Base-by-base conservation (phyloP, 2,329 filamentous ascomycete species). In the Alternaria dauci region DNA sequence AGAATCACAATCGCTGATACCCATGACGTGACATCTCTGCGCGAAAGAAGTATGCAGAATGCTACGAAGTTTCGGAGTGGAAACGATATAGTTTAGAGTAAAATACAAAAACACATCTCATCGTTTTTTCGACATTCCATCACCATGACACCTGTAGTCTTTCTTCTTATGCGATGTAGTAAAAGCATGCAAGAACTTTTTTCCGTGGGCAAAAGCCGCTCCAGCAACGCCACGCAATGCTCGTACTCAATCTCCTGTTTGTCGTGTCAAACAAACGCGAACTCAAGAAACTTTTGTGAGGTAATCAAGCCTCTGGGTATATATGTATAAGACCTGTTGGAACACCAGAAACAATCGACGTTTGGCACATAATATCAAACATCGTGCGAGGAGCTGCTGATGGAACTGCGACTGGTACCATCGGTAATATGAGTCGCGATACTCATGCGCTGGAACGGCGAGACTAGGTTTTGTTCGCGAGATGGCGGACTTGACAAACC, bases 361-460 rank as follows among this genome's bases (percentile, higher is more conserved):
- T 58, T 58, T 58, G 41, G 55, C 52, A 34, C 26, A 36, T 41
- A 52, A 47, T 12, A 58, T 66, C 53, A 67, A 51, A 61, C 61
- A 52, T 78, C 75, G 34, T 76, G 74, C 18, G 74, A 76, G 30
- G 70, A 72, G 56, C 74, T 76, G 50, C 76, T 73, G 26, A 78
- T 66, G 55, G 76, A 78, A 58, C 76, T 79, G 39, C 77, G 69
- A 62, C 68, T 78, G 12, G 75, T 76, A 25, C 74, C 75, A 59
- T 78, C 76, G 28, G 73, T 78, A 32, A 76, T 73, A 36, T 75
- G 75, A 4, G 76, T 78, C 14, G 67, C 71, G 34, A 75, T 71
- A 28, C 77, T 79, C 25, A 73, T 72, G 20, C 77, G 70, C 58
- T 79, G 76, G 47, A 78, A 78, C 1, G 69, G 68, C 12, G 69